phyloP scores from a whole-genome alignment of 805 yeast species.

The Schwanniomyces yamadae region DNA sequence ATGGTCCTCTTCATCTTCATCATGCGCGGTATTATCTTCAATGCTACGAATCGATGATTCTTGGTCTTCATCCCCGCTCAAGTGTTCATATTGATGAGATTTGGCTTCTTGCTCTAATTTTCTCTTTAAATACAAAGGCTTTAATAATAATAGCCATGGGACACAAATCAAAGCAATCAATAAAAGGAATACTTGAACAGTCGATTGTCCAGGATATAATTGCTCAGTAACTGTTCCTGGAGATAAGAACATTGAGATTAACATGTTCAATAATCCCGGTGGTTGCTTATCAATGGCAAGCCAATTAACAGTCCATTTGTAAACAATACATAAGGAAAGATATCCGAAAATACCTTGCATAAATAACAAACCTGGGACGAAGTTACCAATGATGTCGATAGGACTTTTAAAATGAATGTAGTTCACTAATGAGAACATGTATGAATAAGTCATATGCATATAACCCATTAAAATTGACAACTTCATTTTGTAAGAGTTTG shows the following conservation, averaged over 20 bases:
- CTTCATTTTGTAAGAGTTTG: conserved; percentile 97
- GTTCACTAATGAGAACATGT: conserved; percentile 80
- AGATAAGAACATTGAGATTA: conserved; percentile 90
- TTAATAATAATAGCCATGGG: conserved; percentile 84
- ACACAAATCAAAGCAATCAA: conserved; percentile 82
- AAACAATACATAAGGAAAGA: conserved; percentile 77
- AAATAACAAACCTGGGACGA: conserved; percentile 88
- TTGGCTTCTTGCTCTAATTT: conserved; percentile 54
- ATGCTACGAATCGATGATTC: conserved; percentile 32
- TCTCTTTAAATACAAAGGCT: conserved; percentile 72
- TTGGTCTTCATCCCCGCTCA: conserved; percentile 27
- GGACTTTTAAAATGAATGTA: conserved; percentile 63
- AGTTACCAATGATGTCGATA: conserved; percentile 88
- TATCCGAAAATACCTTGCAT: conserved; percentile 98
- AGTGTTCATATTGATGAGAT: conserved; percentile 48
- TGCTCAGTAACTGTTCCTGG: conserved; percentile 87
- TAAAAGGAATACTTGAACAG: conserved; percentile 70
- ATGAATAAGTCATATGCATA: conserved; percentile 90
- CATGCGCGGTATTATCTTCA: conserved; percentile 51
- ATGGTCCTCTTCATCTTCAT: conserved; percentile 51
- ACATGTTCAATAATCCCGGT: conserved; percentile 91
- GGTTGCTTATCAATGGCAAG: conserved; percentile 70
- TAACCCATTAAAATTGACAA: conserved; percentile 93
- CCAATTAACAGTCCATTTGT: conserved; percentile 97
- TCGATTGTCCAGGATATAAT: conserved; percentile 75